These are phyloP conservation scores for Rheum nobile DNA, from an alignment of 148 eudicot species.

Conservation along the genomic window DNA sequence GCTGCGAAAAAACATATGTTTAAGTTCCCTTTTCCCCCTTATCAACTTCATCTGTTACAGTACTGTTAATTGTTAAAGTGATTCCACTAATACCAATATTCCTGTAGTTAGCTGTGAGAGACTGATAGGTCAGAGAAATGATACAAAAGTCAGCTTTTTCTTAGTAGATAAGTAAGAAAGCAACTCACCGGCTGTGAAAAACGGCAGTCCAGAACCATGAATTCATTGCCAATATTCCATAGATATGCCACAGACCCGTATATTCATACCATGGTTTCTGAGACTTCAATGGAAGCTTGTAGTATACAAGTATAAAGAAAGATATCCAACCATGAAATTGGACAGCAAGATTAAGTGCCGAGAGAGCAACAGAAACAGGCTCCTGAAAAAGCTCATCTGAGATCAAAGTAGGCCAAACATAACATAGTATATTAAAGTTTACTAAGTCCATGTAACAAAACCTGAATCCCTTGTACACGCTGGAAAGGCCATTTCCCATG, in stretches of 20 bases:
- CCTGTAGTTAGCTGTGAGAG: not conserved
- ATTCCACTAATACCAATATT: not conserved
- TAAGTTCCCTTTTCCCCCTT: not conserved
- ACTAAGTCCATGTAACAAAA: conserved; percentile 9
- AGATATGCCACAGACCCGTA: conserved; percentile 81
- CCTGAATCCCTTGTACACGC: conserved; percentile 88
- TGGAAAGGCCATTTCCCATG: conserved; percentile 89
- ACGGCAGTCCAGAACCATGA: conserved; percentile 85
- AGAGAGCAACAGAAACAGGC: conserved; percentile 85
- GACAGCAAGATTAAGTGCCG: conserved; percentile 85
- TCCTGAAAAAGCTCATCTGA: conserved; percentile 32
- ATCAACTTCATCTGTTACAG: not conserved
- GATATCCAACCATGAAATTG: conserved; percentile 98
- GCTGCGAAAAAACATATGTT: not conserved
- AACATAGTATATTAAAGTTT: not conserved
- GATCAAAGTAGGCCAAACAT: not conserved
- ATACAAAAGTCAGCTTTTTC: not conserved
- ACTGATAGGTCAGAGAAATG: not conserved
- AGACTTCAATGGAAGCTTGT: conserved; percentile 60
- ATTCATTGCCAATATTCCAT: conserved; percentile 83
- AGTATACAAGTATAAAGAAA: conserved; percentile 77
- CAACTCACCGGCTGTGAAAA: conserved; percentile 71
- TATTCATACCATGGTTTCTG: conserved; percentile 61
- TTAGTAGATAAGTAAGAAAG: not conserved
- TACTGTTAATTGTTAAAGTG: not conserved